These are phyloP conservation scores for Rubus parviflorus DNA, from an alignment of 306 rosid genomes.

Conservation along the genomic window DNA sequence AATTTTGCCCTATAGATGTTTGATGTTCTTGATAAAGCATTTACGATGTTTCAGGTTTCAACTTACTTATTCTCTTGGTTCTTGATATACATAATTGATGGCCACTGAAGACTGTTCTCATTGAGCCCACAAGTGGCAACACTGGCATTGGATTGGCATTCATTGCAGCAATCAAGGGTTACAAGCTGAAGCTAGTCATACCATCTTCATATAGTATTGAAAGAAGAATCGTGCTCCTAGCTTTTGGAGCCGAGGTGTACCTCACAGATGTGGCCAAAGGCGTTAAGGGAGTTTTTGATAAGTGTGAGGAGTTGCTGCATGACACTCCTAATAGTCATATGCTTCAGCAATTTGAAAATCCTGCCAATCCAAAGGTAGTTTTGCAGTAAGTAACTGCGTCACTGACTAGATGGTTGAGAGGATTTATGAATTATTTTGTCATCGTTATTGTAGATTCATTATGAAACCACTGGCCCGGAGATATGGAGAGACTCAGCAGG, in stretches of 20 bases:
- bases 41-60: conserved; percentile 16
- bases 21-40: no score
- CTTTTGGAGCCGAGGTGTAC: conserved; percentile 79
- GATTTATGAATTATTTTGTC: not conserved
- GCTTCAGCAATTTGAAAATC: conserved; percentile 64
- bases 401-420: conserved; percentile 5
- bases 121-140: conserved; percentile 81
- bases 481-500: conserved; percentile 81
- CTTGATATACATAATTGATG: conserved; percentile 24
- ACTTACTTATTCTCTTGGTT: conserved; percentile 20
- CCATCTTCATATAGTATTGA: conserved; percentile 61
- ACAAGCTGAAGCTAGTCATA: conserved; percentile 59
- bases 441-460: conserved; percentile 57
- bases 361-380: conserved; percentile 63
- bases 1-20: not conserved
- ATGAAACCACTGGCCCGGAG: conserved; percentile 89
- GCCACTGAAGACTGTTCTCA: conserved; percentile 53
- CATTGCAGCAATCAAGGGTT: conserved; percentile 71
- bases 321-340: conserved; percentile 51
- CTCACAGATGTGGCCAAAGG: conserved; percentile 69
- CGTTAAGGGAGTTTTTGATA: conserved; percentile 41
- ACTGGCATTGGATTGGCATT: conserved; percentile 86
- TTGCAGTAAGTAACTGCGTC: not conserved
- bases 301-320: conserved; percentile 51
- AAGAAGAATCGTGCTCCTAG: conserved; percentile 61